Conservation (phyloP, 805 yeast species). For the Nakazawaea holstii region DNA sequence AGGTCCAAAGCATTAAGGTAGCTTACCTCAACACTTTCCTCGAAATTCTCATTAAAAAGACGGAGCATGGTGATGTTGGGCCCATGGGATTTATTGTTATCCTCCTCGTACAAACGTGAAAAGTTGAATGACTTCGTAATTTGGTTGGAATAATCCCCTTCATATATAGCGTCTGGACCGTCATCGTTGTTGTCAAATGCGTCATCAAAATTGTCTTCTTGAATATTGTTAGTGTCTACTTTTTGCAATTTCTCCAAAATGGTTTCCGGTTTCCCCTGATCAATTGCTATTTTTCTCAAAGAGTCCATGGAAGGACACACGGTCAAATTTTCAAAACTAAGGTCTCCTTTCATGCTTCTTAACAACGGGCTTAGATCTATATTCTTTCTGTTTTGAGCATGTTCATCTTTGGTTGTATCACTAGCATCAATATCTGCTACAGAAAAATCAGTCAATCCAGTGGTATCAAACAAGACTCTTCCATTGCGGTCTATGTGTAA, state of each 20-base stretch:
- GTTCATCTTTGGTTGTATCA: background rate
- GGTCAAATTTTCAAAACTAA: constrained; percentile 25
- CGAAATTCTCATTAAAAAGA: constrained; percentile 26
- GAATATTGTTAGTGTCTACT: constrained; percentile 9
- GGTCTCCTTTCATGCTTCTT: constrained; percentile 15
- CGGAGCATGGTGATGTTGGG: constrained; percentile 25
- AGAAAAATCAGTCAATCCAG: constrained; percentile 15
- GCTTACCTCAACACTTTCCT: constrained; percentile 18
- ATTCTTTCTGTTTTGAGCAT: background rate
- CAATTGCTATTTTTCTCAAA: constrained; percentile 32
- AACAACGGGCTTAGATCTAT: background rate
- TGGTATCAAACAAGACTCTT: constrained; percentile 46
- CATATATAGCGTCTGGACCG: background rate
- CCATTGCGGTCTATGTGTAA: constrained; percentile 40
- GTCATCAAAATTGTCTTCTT: background rate
- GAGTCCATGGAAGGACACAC: constrained; percentile 72
- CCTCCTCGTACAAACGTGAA: constrained; percentile 25
- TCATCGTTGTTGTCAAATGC: too few species aligned
- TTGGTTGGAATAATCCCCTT: constrained; percentile 2
- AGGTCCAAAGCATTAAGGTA: constrained; percentile 24
- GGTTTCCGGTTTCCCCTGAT: constrained; percentile 21
- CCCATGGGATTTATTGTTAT: constrained; percentile 20
- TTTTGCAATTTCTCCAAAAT: constrained; percentile 21
- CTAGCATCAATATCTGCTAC: background rate
- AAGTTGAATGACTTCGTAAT: constrained; percentile 18